phyloP scores from a whole-genome alignment of 495 filamentous ascomycete species.

The Neurospora pannonica region DNA sequence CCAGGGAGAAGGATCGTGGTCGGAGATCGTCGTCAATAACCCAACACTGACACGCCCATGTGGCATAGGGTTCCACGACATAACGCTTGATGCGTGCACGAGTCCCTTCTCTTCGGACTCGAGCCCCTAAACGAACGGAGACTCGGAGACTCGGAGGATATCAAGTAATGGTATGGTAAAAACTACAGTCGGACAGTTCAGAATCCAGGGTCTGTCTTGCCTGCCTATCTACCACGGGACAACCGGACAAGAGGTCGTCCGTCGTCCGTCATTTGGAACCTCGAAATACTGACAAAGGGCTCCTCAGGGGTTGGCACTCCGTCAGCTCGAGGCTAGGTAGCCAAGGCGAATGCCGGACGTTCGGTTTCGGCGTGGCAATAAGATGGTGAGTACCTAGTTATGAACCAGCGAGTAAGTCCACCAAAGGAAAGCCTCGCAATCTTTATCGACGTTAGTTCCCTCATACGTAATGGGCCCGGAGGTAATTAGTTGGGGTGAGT shows the following conservation, averaged over 20 bases:
- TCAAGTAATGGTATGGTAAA: background rate
- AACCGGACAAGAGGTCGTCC: too few relatives aligned
- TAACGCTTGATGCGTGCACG: background rate
- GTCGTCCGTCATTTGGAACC: too few relatives aligned
- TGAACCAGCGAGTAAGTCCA: background rate
- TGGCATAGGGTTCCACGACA: background rate
- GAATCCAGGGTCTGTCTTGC: too few relatives aligned
- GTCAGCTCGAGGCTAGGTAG: background rate
- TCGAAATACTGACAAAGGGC: too few relatives aligned
- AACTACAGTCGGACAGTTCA: too few relatives aligned
- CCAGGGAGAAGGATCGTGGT: too few relatives aligned
- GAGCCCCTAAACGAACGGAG: background rate
- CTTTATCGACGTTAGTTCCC: background rate
- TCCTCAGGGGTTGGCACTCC: too few relatives aligned
- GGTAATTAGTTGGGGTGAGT: background rate
- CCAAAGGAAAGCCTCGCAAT: background rate
- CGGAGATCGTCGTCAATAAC: background rate
- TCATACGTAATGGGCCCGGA: background rate
- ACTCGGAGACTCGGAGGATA: background rate
- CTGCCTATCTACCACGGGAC: too few relatives aligned
- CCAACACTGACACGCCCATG: background rate
- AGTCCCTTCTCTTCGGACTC: background rate
- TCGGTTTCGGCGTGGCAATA: background rate
- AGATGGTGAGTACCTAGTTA: background rate
- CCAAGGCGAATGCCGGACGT: background rate